Percentiles rank a stretch among this genome's conserved stretches.
Conservation (phyloP, 2,329 filamentous ascomycete genomes). For the Fusarium albosuccineum region DNA sequence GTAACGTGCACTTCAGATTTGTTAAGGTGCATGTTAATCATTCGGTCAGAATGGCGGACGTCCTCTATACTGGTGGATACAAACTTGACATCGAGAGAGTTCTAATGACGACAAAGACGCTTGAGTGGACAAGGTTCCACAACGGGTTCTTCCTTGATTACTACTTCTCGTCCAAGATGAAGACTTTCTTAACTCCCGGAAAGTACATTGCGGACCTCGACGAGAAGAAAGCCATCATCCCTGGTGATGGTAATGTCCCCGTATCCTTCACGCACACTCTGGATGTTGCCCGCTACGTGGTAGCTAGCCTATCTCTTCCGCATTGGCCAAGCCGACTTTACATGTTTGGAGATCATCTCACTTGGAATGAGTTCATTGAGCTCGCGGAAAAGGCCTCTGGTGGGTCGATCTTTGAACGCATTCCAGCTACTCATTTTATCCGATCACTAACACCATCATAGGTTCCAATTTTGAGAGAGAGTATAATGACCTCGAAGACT, state of each 20-base stretch:
- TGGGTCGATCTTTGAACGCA: not conserved
- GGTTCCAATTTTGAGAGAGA: not conserved
- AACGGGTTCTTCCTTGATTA: constrained; percentile 7
- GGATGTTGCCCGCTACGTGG: not conserved
- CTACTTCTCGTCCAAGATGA: constrained; percentile 5
- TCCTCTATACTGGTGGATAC: constrained; percentile 1
- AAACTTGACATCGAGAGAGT: not conserved
- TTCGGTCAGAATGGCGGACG: not conserved
- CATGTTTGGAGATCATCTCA: not conserved
- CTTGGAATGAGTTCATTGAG: constrained; percentile 1
- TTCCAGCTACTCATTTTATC: too few species aligned
- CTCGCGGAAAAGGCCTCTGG: not conserved
- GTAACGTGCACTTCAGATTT: not conserved
- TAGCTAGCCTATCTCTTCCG: not conserved
- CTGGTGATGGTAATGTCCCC: constrained; percentile 1
- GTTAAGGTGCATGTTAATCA: not conserved
- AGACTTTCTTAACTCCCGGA: not conserved
- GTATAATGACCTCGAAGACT: not conserved
- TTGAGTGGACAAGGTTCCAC: not conserved
- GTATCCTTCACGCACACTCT: not conserved
- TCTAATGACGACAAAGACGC: not conserved
- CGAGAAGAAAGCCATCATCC: not conserved
- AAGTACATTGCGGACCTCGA: constrained; percentile 1
- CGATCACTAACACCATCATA: too few species aligned
- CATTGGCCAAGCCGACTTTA: constrained; percentile 1